Percentiles rank a stretch among this genome's conserved stretches.
phyloP scores from a whole-genome alignment of 352 stramenopile species.

The Phytophthora lateralis region DNA sequence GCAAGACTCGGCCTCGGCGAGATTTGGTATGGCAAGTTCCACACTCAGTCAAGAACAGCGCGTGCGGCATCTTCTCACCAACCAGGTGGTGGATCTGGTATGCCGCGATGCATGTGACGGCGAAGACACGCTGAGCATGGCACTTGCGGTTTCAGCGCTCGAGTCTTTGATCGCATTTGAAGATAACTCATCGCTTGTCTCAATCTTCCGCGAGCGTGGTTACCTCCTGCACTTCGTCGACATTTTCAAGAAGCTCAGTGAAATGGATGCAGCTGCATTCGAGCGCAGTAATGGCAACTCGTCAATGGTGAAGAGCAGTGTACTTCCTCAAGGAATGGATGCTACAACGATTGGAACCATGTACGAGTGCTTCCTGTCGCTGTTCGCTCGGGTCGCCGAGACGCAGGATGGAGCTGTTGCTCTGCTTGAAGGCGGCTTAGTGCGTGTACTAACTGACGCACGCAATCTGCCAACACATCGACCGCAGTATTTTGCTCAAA shows the following conservation, averaged over 20 bases:
- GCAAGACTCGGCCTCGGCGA: constrained; percentile 22
- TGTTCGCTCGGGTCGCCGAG: constrained; percentile 68
- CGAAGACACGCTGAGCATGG: constrained; percentile 81
- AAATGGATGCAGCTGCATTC: constrained; percentile 65
- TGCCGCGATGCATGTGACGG: constrained; percentile 81
- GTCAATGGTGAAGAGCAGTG: constrained; percentile 46
- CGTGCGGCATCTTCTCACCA: constrained; percentile 46
- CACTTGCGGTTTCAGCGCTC: constrained; percentile 71
- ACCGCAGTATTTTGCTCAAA: constrained; percentile 58
- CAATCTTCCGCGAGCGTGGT: constrained; percentile 70
- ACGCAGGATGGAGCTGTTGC: constrained; percentile 69
- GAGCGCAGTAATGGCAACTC: constrained; percentile 46
- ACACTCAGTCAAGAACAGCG: constrained; percentile 32
- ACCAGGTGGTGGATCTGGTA: constrained; percentile 71
- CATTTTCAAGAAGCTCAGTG: constrained; percentile 73
- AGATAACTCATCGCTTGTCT: constrained; percentile 49
- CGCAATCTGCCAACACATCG: constrained; percentile 72
- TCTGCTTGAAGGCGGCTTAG: constrained; percentile 71
- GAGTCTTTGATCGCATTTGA: constrained; percentile 72
- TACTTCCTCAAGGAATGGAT: constrained; percentile 57
- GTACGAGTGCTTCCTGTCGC: constrained; percentile 84
- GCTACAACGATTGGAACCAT: constrained; percentile 75
- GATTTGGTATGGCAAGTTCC: constrained; percentile 18
- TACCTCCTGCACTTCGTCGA: constrained; percentile 85
- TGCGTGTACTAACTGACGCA: constrained; percentile 66